Evolutionary conservation across 345 rosid genomes (phyloP).

Genomic region (Clarkia xantiana): DNA sequence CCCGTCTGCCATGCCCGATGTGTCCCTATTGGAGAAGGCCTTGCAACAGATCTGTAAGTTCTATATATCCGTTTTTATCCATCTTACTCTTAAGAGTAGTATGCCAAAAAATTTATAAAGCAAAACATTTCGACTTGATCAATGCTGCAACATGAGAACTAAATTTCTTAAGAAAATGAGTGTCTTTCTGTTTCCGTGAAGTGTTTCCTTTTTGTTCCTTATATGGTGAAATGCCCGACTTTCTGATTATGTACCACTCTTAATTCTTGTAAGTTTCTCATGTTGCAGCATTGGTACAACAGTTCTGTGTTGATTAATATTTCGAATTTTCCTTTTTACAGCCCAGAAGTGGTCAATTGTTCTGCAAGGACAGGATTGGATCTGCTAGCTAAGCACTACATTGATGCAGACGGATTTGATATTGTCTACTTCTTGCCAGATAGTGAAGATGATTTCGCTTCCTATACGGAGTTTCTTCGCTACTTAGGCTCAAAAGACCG

Average conservation of each 20-base stretch:
- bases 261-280: too few relatives aligned
- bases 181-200: too few relatives aligned
- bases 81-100: too few relatives aligned
- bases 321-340: conserved; percentile 16
- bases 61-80: background rate
- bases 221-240: too few relatives aligned
- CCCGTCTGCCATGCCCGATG: conserved; percentile 70
- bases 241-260: too few relatives aligned
- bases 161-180: too few relatives aligned
- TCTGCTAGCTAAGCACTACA: conserved; percentile 71
- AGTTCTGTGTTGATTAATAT: background rate
- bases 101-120: too few relatives aligned
- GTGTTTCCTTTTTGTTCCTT: too few relatives aligned
- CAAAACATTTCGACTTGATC: too few relatives aligned
- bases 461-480: conserved; percentile 86
- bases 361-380: conserved; percentile 97
- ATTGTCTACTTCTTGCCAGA: conserved; percentile 89
- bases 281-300: too few relatives aligned
- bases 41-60: conserved; percentile 50
- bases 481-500: conserved; percentile 84
- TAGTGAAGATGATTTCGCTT: conserved; percentile 84
- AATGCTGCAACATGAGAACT: too few relatives aligned
- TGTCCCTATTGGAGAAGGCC: conserved; percentile 43
- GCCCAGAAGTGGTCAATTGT: conserved; percentile 84
- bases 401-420: conserved; percentile 67